Base-by-base conservation (phyloP, 768 basidiomycete genomes). In the Dictyophora rubrovolvata region DNA sequence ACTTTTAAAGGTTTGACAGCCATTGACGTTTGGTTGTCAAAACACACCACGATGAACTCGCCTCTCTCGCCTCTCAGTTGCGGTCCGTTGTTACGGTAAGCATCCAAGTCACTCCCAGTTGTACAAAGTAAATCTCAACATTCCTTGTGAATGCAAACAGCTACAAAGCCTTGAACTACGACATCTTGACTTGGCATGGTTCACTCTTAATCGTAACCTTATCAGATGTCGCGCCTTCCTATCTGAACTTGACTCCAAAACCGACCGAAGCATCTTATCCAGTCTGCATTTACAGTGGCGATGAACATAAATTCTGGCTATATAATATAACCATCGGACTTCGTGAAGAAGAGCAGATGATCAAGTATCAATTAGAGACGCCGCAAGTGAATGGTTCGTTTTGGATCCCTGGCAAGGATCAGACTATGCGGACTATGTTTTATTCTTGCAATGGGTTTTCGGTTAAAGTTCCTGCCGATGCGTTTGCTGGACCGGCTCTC, bases 401-500 rank as follows among this genome's bases (percentile, higher is more conserved):
- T 33, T 56, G 60, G 54, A 52, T 63, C 10, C 62, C 62, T 16
- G 62, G 46, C 14, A 61, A 60, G 36, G 60, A 63, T 21, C 47
- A 63, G 36, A 61, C 36, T 34, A 63, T 63, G 62, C 62, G 62
- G 2, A 53, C 61, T 7, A 53, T 63, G 51, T 63, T 63, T 52
- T 60, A 63, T 57, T 61, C 62, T 28, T 63, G 62, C 42, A 63
- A 63, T 53, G 62, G 62, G 5, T 63, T 63, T 58, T 60, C 60
- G 18, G 48, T 53, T 9, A 55, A 60, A 16, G 48, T 63, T 18
- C 60, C 53, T 16, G 35, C 20, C 14, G 60, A 56, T 53, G 21
- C 21, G 16, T 62, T 46, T 49, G 55, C 60, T 33, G 62, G 62
- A 28, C 62, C 62, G 21, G 60, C 50, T 8, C 33, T 63, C 20